Evolutionary conservation across 805 yeast species (phyloP).

Genomic region (Candida berthetii): DNA sequence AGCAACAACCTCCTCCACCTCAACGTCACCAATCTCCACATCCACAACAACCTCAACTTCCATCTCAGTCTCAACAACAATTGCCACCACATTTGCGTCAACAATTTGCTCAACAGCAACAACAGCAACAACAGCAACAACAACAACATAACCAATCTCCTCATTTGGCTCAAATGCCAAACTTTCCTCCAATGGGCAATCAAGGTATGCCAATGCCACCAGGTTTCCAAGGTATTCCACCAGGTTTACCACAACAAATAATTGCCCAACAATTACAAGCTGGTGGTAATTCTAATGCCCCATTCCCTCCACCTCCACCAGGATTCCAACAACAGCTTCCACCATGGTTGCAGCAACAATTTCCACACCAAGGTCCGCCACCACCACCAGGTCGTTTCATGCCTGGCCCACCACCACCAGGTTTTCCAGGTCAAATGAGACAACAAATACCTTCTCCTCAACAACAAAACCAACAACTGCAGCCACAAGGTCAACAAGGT

Average conservation of each 20-base stretch:
- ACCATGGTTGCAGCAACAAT: conserved; percentile 4
- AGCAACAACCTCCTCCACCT: conserved; percentile 4
- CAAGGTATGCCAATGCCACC: conserved; percentile 1
- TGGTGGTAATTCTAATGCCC: conserved; percentile 9
- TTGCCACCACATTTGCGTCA: not conserved
- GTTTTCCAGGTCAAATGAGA: conserved; percentile 7
- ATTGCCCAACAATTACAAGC: conserved; percentile 11
- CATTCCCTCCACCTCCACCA: conserved; percentile 8
- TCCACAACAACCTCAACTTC: conserved; percentile 1
- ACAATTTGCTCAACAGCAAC: not conserved
- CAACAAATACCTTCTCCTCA: not conserved
- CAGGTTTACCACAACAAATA: conserved; percentile 3
- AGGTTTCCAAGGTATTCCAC: not conserved
- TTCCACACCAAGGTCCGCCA: conserved; percentile 4
- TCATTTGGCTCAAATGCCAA: conserved; percentile 1
- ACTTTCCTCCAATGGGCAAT: conserved; percentile 8
- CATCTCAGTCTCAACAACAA: not conserved
- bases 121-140: not conserved
- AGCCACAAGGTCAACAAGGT: conserved; percentile 5
- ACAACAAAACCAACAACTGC: conserved; percentile 6
- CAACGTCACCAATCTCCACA: conserved; percentile 1
- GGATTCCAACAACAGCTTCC: conserved; percentile 14
- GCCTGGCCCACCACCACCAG: conserved; percentile 17
- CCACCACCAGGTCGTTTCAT: conserved; percentile 11
- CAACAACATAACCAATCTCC: conserved; percentile 3